phyloP scores from a whole-genome alignment of 176 grass and related monocot genomes.

The Eleusine indica region DNA sequence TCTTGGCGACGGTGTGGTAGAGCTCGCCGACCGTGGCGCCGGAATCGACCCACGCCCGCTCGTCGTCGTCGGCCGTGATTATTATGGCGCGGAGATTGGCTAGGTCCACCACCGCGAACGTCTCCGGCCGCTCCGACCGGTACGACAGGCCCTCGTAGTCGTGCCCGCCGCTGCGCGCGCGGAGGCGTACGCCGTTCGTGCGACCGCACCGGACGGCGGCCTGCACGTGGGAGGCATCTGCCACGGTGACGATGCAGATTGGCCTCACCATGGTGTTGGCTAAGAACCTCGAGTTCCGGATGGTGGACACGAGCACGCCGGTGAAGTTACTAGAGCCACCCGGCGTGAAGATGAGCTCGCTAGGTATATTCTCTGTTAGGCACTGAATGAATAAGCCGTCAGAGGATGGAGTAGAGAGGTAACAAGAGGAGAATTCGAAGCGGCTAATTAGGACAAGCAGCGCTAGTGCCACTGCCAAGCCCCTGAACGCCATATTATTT shows the following conservation, averaged over 20 bases:
- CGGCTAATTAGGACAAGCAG: conserved; percentile 16
- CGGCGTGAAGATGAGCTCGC: conserved; percentile 45
- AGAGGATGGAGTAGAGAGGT: background rate
- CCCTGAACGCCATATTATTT: background rate
- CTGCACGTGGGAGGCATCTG: conserved; percentile 52
- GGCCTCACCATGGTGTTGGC: conserved; percentile 37
- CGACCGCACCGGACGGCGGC: conserved; percentile 46
- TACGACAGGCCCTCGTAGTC: conserved; percentile 85
- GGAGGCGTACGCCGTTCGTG: conserved; percentile 16
- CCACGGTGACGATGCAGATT: conserved; percentile 50
- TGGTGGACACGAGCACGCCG: conserved; percentile 50
- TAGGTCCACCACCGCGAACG: conserved; percentile 54
- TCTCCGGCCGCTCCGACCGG: conserved; percentile 34
- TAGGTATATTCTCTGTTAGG: conserved; percentile 26
- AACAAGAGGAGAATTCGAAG: background rate
- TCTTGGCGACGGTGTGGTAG: conserved; percentile 46
- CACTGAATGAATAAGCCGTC: conserved; percentile 59
- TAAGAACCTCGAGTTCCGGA: conserved; percentile 54
- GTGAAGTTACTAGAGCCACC: conserved; percentile 30
- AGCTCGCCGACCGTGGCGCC: conserved; percentile 63
- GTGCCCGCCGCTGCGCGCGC: conserved; percentile 62
- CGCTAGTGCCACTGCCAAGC: background rate
- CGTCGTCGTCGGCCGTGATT: background rate
- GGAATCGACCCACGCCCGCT: conserved; percentile 61
- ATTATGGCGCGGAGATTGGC: conserved; percentile 34